Evolutionary conservation across 208 protist species (phyloP), one percentile per base, ranked within the genome.

Genomic region (Acanthamoeba royreba): DNA sequence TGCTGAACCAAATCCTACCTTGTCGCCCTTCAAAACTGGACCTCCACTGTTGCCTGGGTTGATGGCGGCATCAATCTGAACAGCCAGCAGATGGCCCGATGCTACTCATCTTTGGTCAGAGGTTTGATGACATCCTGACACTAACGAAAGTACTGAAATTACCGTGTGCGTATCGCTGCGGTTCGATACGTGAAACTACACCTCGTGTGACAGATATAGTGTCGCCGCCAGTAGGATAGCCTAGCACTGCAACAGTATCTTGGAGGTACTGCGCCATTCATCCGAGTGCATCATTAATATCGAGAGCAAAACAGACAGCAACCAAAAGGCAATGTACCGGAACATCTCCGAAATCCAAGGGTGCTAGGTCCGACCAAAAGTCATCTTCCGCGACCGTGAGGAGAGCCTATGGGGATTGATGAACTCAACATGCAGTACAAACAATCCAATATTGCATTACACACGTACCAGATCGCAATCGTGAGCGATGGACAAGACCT

Each of bases 211-310:
- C 94, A 38, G 85, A 96, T 47, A 97, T 96, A 15, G 97, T 96
- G 85, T 97, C 96, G 15, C 96, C 96, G 46, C 96, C 96, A 2
- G 88, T 95, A 9, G 96, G 96, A 49, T 97, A 97, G n/a, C 96
- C 96, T 43, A 97, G 94, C 47, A 97, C 96, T n/a, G 92, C 58
- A 1, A 97, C 94, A 4, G 45, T 77, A 35, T 97, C 95, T 88
- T 97, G 96, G 58, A 97, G 45, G 33, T 96, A 31, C 61, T 96
- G 95, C 9, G 96, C 13, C 13, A 96, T 93, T n/a, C n/a, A n/a
- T n/a, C n/a, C n/a, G n/a, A n/a, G n/a, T n/a, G n/a, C n/a, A n/a
- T n/a, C n/a, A n/a, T n/a, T n/a, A n/a, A n/a, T n/a, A n/a, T n/a
- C n/a, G n/a, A n/a, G n/a, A n/a, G n/a, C n/a, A n/a, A n/a, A n/a